Base-by-base conservation (phyloP, 371 early-diverging fungal species). In the Rhizopus sp. region DNA sequence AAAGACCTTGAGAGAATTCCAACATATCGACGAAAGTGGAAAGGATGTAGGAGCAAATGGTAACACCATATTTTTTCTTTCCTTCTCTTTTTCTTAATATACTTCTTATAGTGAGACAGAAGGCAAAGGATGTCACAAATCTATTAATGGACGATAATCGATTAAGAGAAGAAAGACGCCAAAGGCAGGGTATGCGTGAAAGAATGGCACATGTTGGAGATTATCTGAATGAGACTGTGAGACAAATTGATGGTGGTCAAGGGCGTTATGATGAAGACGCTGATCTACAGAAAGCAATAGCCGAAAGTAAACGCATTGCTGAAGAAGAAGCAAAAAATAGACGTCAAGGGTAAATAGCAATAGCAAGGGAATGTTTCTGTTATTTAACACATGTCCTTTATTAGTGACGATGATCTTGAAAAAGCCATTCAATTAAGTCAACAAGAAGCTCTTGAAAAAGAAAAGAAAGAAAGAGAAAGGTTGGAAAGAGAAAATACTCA, bases 1-100 rank as follows among this genome's bases (percentile, higher is more conserved):
- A 59, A 96, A 93, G 69, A 96, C 98, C 0, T 73, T 96, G 49
- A 89, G 88, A 53, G 97, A 96, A 74, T 97, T 95, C 68, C 94
- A 95, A 68, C 90, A 88, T 69, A 77, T 93, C n/a, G 95, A 96
- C 69, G 96, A 95, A 23, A 82, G 85, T 34, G 93, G 93, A 37
- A 83, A 80, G 50, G 97, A 96, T 71, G 92, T 93, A 68, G 97
- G 95, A 5, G 80, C 85, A 1, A 92, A 93, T 67, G 89, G 91
- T 90, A 67, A 54, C 50, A 5, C 8, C n/a, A 41, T 53, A 8
- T 6, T 38, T 0, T n/a, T 17, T n/a, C 9, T 34, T 54, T 33
- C 4, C 16, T 50, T 50, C 51, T 41, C n/a, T 13, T 10, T n/a
- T 35, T 50, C 16, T 32, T 50, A 29, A 37, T 17, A 39, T 4